phyloP scores from a whole-genome alignment of 2,329 filamentous ascomycete species.

The Ophiosphaerella korrae region DNA sequence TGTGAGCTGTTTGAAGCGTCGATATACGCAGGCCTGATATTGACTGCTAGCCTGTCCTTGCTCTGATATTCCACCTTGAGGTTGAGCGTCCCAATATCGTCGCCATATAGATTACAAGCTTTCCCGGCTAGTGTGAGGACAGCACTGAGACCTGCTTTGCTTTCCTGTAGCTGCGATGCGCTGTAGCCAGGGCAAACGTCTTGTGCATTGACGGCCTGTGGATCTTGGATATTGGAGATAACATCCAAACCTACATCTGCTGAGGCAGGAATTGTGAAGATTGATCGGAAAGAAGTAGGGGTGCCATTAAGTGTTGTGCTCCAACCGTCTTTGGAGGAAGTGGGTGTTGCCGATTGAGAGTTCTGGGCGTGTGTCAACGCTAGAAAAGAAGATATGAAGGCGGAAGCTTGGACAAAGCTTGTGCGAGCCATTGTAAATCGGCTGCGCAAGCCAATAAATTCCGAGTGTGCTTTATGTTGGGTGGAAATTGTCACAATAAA shows the following conservation, averaged over 20 bases:
- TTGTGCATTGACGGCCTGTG: slow-evolving; percentile 67
- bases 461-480: background rate
- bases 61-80: slow-evolving; percentile 72
- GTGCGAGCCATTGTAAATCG: slow-evolving; percentile 33
- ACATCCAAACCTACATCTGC: slow-evolving; percentile 41
- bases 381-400: slow-evolving; percentile 29
- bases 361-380: slow-evolving; percentile 27
- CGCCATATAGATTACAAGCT: slow-evolving; percentile 76
- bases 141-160: slow-evolving; percentile 57
- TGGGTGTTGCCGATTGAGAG: slow-evolving; percentile 9
- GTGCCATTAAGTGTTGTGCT: slow-evolving; percentile 34
- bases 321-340: slow-evolving; percentile 23
- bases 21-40: slow-evolving; percentile 70
- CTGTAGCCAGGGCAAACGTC: slow-evolving; percentile 66
- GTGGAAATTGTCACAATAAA: background rate
- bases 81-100: slow-evolving; percentile 69
- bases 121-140: slow-evolving; percentile 58
- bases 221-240: slow-evolving; percentile 68
- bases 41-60: slow-evolving; percentile 68
- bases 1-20: slow-evolving; percentile 66
- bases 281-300: slow-evolving; percentile 35
- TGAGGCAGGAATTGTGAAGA: slow-evolving; percentile 46
- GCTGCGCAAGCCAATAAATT: background rate
- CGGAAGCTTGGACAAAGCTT: slow-evolving; percentile 28
- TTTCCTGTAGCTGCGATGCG: slow-evolving; percentile 56